Base-by-base conservation (phyloP, 1,284 basidiomycete species). In the Tylopilus sp. region DNA sequence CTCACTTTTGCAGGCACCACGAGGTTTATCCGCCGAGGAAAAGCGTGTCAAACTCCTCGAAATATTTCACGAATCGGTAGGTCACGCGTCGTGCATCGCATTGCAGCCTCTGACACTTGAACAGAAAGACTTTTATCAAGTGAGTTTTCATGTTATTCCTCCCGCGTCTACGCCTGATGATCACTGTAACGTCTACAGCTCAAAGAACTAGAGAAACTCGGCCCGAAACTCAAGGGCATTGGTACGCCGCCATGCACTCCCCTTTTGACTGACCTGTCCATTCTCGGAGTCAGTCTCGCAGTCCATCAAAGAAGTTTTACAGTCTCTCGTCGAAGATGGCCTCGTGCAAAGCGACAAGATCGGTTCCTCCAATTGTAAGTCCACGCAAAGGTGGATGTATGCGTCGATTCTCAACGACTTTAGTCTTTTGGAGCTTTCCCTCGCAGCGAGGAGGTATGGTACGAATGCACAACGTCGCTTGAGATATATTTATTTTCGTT, bases 341-440 rank as follows among this genome's bases (percentile, higher is more conserved):
- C 73, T 93, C 31, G 89, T 94, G 13, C 82, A 86, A 61, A 75
- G 74, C 41, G 92, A 95, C 66, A 95, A 95, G 70, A 92, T 95
- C 48, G 92, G 92, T 21, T 89, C 90, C 6, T 91, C 90, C 3
- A 94, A 94, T 62, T 95, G 91, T 92, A 58, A 58, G 85, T 52
- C 33, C 21, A 23, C 23, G n/a, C 6, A 1, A 39, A 51, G 28
- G 48, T 57, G 56, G 45, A 53, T 65, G 55, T 67, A 65, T 63
- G 64, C 68, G 66, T 61, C 61, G 60, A 64, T 56, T 60, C 56
- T 51, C 43, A 34, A 43, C 7, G 31, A n/a, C 3, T 11, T 3
- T 8, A 94, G 91, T 93, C 70, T 94, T 89, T 65, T 95, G 92
- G 92, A 88, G 89, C 60, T 94, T 94, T 63, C 92, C 92, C 4